Evolutionary conservation across 805 yeast genomes (phyloP), one percentile per base, ranked within the genome.

Genomic region (Wickerhamiella hasegawae): DNA sequence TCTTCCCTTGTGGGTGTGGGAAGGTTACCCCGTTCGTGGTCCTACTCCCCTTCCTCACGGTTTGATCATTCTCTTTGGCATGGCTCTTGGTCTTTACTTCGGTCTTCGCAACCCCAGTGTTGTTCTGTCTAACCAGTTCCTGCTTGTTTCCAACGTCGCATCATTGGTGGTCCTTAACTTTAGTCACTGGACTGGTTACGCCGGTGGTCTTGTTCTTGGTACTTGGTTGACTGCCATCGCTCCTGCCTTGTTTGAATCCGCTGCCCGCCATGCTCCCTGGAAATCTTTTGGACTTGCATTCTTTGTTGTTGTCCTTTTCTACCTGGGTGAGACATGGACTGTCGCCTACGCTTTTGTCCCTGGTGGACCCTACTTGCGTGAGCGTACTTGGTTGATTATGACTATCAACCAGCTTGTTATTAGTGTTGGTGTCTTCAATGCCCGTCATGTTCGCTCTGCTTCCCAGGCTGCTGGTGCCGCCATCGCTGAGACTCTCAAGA

Each of bases 261-360:
- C 69, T 8, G 62, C 71, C 18, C 64, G 68, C 12, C 67, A 68
- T 52, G 58, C 68, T 39, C 71, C 80, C 18, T 75, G 76, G 2
- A 40, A 41, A 17, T 30, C 56, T 4, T 62, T 60, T 44, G 65
- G 63, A n/a, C 18, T 53, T 3, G 68, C 53, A 4, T 18, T 41
- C 36, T 46, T 66, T 17, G 54, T 72, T 1, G 71, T 74, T 47
- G 61, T 74, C 34, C 32, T 77, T 3, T 52, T 81, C 25, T 65
- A 76, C 18, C 63, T 90, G 41, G 92, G 79, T 4, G 87, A 84
- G 55, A 93, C 87, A 34, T 87, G 97, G 97, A 76, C 79, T 29
- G 97, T 90, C 31, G 98, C 98, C 0, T 90, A 90, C 56, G 97
- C 98, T 0, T 90, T 90, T 60, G 98, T 90, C 32, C 98, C 98